phyloP scores from a whole-genome alignment of 2,329 filamentous ascomycete genomes.

The Cadophora gregata region DNA sequence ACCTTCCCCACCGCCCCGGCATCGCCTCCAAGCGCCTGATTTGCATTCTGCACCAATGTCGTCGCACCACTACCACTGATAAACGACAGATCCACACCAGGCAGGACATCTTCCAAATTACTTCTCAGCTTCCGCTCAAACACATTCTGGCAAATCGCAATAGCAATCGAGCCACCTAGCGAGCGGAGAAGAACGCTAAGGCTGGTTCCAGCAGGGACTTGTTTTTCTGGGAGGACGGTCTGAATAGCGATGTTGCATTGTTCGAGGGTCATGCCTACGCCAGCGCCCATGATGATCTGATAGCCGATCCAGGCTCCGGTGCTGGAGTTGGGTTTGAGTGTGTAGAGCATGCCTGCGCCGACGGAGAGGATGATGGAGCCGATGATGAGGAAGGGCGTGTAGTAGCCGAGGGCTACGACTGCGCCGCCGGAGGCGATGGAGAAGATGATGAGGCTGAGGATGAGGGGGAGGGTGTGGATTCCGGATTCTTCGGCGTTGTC shows the following conservation, averaged over 20 bases:
- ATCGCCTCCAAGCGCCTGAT: conserved; percentile 25
- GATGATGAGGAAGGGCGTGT: conserved; percentile 50
- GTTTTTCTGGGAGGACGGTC: conserved; percentile 36
- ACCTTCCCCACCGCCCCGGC: conserved; percentile 48
- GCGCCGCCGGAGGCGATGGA: conserved; percentile 27
- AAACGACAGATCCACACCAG: conserved; percentile 29
- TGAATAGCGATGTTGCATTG: conserved; percentile 37
- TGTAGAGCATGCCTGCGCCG: conserved; percentile 29
- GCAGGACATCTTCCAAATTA: conserved; percentile 13
- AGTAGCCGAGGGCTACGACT: conserved; percentile 33
- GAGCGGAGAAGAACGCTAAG: conserved; percentile 13
- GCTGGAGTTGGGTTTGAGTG: conserved; percentile 24
- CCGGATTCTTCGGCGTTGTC: conserved; percentile 50
- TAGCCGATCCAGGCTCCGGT: conserved; percentile 46
- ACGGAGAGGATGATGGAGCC: conserved; percentile 29
- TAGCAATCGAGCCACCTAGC: conserved; percentile 16
- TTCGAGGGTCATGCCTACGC: conserved; percentile 39
- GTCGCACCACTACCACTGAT: conserved; percentile 47
- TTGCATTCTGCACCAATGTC: conserved; percentile 48
- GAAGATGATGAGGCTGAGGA: conserved; percentile 41
- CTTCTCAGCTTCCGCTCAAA: conserved; percentile 18
- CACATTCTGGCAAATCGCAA: conserved; percentile 21
- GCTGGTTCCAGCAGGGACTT: conserved; percentile 38
- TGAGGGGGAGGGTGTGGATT: conserved; percentile 46
- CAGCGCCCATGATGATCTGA: conserved; percentile 39